Conservation (phyloP, 441 rosid genomes). For the Aquilaria agallochum region DNA sequence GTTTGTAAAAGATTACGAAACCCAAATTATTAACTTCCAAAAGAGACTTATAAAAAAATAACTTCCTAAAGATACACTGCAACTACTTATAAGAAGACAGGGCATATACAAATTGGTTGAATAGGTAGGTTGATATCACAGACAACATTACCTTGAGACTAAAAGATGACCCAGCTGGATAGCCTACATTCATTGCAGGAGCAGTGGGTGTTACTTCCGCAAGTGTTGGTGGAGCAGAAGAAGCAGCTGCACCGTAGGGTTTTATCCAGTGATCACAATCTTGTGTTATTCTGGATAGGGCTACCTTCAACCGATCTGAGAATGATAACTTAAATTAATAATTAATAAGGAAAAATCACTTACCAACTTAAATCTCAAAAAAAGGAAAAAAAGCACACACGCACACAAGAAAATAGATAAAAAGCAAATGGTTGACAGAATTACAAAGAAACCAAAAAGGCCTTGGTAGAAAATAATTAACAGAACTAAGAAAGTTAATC, state of each 20-base stretch:
- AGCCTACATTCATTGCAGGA: constrained; percentile 50
- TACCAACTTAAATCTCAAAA: constrained; percentile 4
- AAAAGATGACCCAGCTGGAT: constrained; percentile 43
- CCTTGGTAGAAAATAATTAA: neutral
- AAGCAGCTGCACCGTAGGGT: constrained; percentile 42
- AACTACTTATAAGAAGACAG: too few relatives aligned
- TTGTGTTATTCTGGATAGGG: constrained; percentile 79
- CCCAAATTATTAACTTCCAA: too few relatives aligned
- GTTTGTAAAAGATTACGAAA: too few relatives aligned
- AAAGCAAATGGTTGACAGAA: constrained; percentile 7
- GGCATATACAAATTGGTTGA: too few relatives aligned
- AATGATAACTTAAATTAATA: constrained; percentile 5
- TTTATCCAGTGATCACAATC: constrained; percentile 96
- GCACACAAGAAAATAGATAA: constrained; percentile 1
- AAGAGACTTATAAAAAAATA: too few relatives aligned
- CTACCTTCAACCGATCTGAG: constrained; percentile 80
- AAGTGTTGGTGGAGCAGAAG: constrained; percentile 48
- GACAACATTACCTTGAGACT: constrained; percentile 82
- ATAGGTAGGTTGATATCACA: too few relatives aligned
- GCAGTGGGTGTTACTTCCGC: constrained; percentile 64
- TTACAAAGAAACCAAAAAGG: constrained; percentile 3
- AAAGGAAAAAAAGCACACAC: constrained; percentile 5
- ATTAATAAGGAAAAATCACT: neutral
- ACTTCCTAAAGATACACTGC: too few relatives aligned
- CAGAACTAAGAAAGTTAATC: neutral